phyloP scores from a whole-genome alignment of 148 eudicot species.

The Bassia scoparia region DNA sequence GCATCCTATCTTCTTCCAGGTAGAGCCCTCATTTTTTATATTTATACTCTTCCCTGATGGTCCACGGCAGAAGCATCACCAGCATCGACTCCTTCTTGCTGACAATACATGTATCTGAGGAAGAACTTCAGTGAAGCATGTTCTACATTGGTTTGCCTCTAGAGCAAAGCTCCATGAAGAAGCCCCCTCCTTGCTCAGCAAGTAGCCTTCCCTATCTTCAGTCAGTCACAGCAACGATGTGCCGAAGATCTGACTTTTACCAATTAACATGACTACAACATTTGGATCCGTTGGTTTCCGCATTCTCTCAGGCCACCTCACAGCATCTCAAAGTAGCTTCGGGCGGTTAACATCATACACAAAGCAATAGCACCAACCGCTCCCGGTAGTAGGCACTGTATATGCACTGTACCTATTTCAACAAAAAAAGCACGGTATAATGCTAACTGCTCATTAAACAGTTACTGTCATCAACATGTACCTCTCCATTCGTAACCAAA shows the following conservation, averaged over 20 bases:
- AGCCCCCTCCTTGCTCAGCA: constrained; percentile 67
- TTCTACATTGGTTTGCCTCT: constrained; percentile 84
- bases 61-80: constrained; percentile 53
- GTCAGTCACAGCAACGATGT: constrained; percentile 70
- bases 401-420: constrained; percentile 77
- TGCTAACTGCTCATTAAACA: too few species aligned
- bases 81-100: constrained; percentile 77
- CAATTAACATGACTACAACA: constrained; percentile 86
- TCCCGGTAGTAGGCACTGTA: constrained; percentile 95
- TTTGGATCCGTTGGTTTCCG: constrained; percentile 87
- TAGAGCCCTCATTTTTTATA: constrained; percentile 49
- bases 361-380: constrained; percentile 85
- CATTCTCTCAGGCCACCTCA: constrained; percentile 78
- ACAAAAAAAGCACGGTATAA: too few species aligned
- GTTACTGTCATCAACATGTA: too few species aligned
- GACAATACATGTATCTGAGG: constrained; percentile 65
- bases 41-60: constrained; percentile 70
- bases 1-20: constrained; percentile 67
- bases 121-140: constrained; percentile 69
- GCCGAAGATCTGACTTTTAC: constrained; percentile 91
- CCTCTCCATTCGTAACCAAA: too few species aligned
- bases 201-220: constrained; percentile 65
- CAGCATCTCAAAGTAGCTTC: constrained; percentile 72
- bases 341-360: constrained; percentile 89
- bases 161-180: constrained; percentile 88